phyloP scores from a whole-genome alignment of 345 rosid genomes.

The Iberis pinnata region DNA sequence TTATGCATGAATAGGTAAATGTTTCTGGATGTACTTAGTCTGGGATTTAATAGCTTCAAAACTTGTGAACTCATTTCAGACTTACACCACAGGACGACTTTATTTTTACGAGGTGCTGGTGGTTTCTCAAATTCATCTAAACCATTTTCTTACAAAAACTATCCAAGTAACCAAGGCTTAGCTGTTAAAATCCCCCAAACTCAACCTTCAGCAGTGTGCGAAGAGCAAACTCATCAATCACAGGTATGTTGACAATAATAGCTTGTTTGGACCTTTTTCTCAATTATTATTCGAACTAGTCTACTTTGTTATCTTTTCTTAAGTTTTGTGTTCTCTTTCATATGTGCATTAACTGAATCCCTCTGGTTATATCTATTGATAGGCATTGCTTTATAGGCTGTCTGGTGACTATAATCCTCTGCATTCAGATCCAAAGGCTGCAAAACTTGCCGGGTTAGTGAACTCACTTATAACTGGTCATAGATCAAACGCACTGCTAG shows the following conservation, averaged over 20 bases:
- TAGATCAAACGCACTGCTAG: too few species aligned
- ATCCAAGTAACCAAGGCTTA: slow-evolving; percentile 51
- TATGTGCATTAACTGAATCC: slow-evolving; percentile 10
- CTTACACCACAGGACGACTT: slow-evolving; percentile 44
- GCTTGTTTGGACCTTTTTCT: slow-evolving; percentile 1
- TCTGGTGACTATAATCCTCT: slow-evolving; percentile 96
- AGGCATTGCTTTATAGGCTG: slow-evolving; percentile 89
- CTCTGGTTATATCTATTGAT: slow-evolving; percentile 26
- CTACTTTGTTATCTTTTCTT: neutral
- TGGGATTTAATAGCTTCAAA: neutral
- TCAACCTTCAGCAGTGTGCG: slow-evolving; percentile 53
- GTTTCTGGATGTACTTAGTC: slow-evolving; percentile 9
- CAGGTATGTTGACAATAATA: slow-evolving; percentile 50
- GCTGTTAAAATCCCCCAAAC: slow-evolving; percentile 60
- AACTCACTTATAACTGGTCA: slow-evolving; percentile 1
- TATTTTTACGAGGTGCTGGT: slow-evolving; percentile 76
- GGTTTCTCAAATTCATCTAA: slow-evolving; percentile 73
- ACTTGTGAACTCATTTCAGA: slow-evolving; percentile 9
- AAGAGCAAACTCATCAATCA: slow-evolving; percentile 65
- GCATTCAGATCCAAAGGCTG: slow-evolving; percentile 78
- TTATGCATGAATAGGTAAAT: slow-evolving; percentile 71
- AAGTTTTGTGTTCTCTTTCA: slow-evolving; percentile 8
- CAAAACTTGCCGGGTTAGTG: slow-evolving; percentile 77
- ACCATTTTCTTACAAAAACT: slow-evolving; percentile 65
- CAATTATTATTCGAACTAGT: neutral